Conservation (phyloP, 2,329 filamentous ascomycete species). For the Lachnellula subtilissima region DNA sequence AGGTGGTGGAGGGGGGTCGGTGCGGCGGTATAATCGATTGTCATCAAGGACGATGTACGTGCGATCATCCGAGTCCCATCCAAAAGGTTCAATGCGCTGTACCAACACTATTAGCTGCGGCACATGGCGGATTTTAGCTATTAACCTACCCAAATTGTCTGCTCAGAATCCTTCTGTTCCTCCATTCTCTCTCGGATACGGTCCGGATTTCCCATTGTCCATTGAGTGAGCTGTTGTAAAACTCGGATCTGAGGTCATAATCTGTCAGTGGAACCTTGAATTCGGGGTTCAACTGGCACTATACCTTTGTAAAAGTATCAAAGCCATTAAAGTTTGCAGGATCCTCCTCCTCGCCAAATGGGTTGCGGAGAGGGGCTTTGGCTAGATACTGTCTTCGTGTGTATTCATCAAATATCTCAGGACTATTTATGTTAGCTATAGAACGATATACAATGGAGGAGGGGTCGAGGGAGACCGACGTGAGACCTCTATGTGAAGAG, state of each 20-base stretch:
- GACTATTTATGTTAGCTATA: conserved; percentile 46
- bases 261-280: conserved; percentile 18
- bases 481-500: conserved; percentile 87
- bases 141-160: conserved; percentile 71
- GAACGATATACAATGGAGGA: neutral
- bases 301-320: conserved; percentile 73
- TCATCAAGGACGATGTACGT: conserved; percentile 91
- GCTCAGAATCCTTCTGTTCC: conserved; percentile 74
- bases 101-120: conserved; percentile 9
- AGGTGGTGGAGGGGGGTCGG: conserved; percentile 64
- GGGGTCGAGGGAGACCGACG: conserved; percentile 52
- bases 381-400: conserved; percentile 79
- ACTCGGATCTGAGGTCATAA: conserved; percentile 55
- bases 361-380: conserved; percentile 76
- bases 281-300: conserved; percentile 3
- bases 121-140: neutral
- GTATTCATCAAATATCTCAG: conserved; percentile 89
- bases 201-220: conserved; percentile 84
- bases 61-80: conserved; percentile 84
- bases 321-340: conserved; percentile 75
- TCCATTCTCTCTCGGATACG: conserved; percentile 81
- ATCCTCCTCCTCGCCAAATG: conserved; percentile 73
- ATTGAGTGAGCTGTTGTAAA: conserved; percentile 82
- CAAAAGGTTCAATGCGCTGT: conserved; percentile 73
- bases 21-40: conserved; percentile 83